Percentiles rank a stretch among this genome's conserved stretches.
Evolutionary conservation across 2,329 filamentous ascomycete genomes (phyloP).

Genomic region (Colletotrichum noveboracense): DNA sequence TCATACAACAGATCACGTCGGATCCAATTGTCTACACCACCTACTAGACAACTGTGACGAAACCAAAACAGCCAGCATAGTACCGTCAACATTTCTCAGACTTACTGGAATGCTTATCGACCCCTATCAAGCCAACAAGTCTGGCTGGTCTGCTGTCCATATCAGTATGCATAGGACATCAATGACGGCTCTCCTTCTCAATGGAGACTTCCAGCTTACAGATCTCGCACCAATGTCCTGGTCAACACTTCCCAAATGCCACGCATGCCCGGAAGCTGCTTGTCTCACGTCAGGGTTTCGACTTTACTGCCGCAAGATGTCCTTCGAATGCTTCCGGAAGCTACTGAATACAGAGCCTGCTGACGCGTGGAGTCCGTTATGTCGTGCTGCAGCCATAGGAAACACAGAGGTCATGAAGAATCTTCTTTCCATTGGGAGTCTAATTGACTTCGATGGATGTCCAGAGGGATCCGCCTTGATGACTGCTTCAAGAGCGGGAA

Average conservation of each 20-base stretch:
- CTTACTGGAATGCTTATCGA: too few species aligned
- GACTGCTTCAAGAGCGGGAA: background rate
- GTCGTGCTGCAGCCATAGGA: background rate
- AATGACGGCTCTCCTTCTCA: too few species aligned
- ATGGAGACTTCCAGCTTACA: too few species aligned
- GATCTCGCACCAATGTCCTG: too few species aligned
- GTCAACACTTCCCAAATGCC: rapidly evolving
- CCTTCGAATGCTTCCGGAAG: rapidly evolving
- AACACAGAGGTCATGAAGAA: background rate
- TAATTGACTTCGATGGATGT: background rate
- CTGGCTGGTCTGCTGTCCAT: too few species aligned
- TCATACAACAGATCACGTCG: too few species aligned
- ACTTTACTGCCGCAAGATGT: background rate
- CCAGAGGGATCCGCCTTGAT: background rate
- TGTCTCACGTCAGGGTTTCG: background rate
- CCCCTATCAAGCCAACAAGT: too few species aligned
- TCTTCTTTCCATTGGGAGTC: background rate
- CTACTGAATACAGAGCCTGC: background rate
- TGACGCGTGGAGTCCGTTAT: background rate
- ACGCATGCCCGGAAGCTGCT: background rate
- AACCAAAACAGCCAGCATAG: too few species aligned
- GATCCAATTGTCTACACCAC: too few species aligned
- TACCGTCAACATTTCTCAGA: too few species aligned
- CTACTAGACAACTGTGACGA: too few species aligned
- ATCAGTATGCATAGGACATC: too few species aligned